These are phyloP conservation scores for Aspergillus transmontanensis DNA, from an alignment of 2,329 filamentous ascomycete genomes.

Conservation along the genomic window DNA sequence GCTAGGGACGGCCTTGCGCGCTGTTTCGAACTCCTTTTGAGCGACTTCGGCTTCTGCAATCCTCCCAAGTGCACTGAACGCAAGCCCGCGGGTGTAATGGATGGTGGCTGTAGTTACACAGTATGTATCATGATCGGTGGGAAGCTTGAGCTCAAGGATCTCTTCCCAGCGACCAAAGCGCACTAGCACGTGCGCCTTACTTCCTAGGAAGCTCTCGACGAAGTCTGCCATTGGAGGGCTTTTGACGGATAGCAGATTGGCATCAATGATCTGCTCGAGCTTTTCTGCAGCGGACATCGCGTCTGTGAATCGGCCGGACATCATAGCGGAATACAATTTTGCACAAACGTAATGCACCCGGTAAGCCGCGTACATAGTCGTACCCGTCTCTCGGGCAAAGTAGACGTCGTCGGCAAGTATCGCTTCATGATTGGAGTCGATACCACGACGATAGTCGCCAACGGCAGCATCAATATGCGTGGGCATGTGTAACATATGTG, in stretches of 20 bases:
- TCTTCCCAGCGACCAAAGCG: slow-evolving; percentile 74
- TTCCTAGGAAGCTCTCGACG: slow-evolving; percentile 70
- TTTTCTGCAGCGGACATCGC: slow-evolving; percentile 20
- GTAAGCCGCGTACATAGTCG: too few relatives aligned
- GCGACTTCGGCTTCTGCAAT: slow-evolving; percentile 57
- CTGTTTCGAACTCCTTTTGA: slow-evolving; percentile 53
- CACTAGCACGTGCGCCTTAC: slow-evolving; percentile 68
- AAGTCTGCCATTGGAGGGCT: slow-evolving; percentile 77
- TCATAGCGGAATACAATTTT: slow-evolving; percentile 22
- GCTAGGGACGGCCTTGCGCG: slow-evolving; percentile 55
- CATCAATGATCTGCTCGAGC: slow-evolving; percentile 61
- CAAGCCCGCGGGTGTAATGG: slow-evolving; percentile 68
- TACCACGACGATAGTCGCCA: slow-evolving; percentile 68
- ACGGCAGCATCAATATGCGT: slow-evolving; percentile 72
- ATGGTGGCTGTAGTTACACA: slow-evolving; percentile 68
- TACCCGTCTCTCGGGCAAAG: slow-evolving; percentile 39
- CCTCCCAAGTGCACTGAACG: slow-evolving; percentile 60
- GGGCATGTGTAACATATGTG: slow-evolving; percentile 75
- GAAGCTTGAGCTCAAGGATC: slow-evolving; percentile 59
- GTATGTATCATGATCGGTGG: slow-evolving; percentile 62
- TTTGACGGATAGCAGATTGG: slow-evolving; percentile 63
- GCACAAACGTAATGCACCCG: slow-evolving; percentile 8
- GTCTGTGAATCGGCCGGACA: slow-evolving; percentile 19
- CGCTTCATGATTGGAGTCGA: slow-evolving; percentile 67
- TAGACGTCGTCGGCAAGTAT: slow-evolving; percentile 69